Base-by-base conservation (phyloP, 2,329 filamentous ascomycete genomes). In the Nemania diffusa region DNA sequence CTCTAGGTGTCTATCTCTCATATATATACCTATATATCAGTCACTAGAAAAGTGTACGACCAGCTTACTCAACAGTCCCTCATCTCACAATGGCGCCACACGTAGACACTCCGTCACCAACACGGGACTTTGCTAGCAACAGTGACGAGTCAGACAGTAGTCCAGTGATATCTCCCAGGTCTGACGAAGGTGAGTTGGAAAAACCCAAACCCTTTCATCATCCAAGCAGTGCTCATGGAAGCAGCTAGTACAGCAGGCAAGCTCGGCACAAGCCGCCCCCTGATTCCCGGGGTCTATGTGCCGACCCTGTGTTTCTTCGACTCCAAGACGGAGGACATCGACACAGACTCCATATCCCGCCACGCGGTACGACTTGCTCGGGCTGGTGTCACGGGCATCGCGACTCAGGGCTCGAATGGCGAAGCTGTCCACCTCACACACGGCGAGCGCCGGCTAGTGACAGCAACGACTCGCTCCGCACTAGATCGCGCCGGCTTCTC, bases 371-470 rank as follows among this genome's bases (percentile, higher is more conserved):
- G 89, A 73, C 87, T 95, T n/a, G 92, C 91, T 53, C 84, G 89
- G 74, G 87, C 90, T 29, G 92, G 92, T 70, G 87, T 94, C 48
- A 86, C 90, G 17, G 91, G 92, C 22, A 84, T 95, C 53, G 90
- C 91, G 56, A 92, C 90, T 11, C 92, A 94, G 78, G 92, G 92
- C 53, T 93, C 90, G 76, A 95, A 95, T 76, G 92, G 92, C 73
- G 92, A 96, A 82, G 92, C 92, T 7, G 91, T 94, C 13, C 92
- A 94, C 75, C 85, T 95, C 37, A 89, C 89, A 50, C 90, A 90
- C 73, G 82, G 85, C 26, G 92, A 95, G 80, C 88, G 92, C 66
- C 85, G 86, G 55, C 81, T 87, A 58, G 88, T 95, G 73, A 94
- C 91, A 6, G 81, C 82, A 57, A 88, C 90, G 37, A 94, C 91